phyloP scores from a whole-genome alignment of 1,284 basidiomycete species.

The Clitocybe nebularis region DNA sequence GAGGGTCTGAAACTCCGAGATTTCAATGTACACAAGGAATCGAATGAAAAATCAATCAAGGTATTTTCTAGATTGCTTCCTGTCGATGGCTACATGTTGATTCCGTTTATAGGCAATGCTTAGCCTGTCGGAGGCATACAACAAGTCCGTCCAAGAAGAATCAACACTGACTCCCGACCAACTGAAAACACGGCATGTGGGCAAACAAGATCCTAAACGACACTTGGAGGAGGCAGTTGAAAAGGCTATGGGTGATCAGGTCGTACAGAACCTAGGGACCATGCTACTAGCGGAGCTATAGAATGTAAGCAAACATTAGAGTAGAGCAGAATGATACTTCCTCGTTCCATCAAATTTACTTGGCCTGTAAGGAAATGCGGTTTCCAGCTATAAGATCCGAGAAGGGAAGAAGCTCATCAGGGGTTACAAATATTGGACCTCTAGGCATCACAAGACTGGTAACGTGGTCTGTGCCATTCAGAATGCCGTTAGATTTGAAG shows the following conservation, averaged over 20 bases:
- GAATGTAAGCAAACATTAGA: slow-evolving; percentile 11
- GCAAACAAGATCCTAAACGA: slow-evolving; percentile 96
- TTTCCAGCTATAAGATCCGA: slow-evolving; percentile 2
- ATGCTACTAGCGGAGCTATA: slow-evolving; percentile 87
- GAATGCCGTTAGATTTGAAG: not conserved
- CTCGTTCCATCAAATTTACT: slow-evolving; percentile 3
- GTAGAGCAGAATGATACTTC: slow-evolving; percentile 13
- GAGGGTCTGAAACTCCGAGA: slow-evolving; percentile 89
- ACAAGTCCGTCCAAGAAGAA: slow-evolving; percentile 95
- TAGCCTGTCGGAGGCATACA: slow-evolving; percentile 85
- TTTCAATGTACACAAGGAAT: slow-evolving; percentile 81
- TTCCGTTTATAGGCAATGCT: slow-evolving; percentile 76
- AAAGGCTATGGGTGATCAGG: slow-evolving; percentile 93
- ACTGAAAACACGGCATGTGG: slow-evolving; percentile 93
- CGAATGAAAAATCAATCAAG: slow-evolving; percentile 90
- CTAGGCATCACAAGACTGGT: slow-evolving; percentile 19
- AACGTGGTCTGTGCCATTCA: slow-evolving; percentile 12
- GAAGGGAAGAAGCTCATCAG: slow-evolving; percentile 3
- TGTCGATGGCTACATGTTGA: slow-evolving; percentile 12
- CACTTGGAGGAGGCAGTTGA: slow-evolving; percentile 97
- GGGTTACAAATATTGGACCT: slow-evolving; percentile 3
- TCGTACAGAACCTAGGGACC: slow-evolving; percentile 89
- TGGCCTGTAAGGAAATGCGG: slow-evolving; percentile 11
- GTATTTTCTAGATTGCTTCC: slow-evolving; percentile 37
- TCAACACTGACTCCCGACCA: slow-evolving; percentile 87